A percentile compares a stretch with the other conserved stretches of the same genome.
phyloP scores from a whole-genome alignment of 2,329 filamentous ascomycete species.

The Fusarium goolgardi region DNA sequence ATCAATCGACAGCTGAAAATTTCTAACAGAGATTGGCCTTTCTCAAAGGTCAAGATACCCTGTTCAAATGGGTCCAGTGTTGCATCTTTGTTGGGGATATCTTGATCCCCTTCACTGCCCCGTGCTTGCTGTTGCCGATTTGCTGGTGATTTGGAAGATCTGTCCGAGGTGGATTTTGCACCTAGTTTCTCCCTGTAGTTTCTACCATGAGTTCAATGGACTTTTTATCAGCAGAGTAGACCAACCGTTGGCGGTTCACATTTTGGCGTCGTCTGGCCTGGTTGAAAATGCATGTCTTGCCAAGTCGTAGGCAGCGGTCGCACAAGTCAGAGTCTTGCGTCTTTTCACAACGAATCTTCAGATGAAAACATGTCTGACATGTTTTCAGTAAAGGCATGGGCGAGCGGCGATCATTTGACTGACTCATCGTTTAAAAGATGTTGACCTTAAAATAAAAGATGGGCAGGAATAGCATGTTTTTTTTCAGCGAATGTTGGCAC shows the following conservation, averaged over 20 bases:
- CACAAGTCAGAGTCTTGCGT: constrained; percentile 48
- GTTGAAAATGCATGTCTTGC: constrained; percentile 49
- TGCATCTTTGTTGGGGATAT: constrained; percentile 13
- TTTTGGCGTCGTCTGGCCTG: constrained; percentile 45
- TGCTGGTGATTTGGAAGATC: constrained; percentile 26
- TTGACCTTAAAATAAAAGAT: constrained; percentile 2
- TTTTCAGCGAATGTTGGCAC: background rate
- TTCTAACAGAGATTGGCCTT: constrained; percentile 30
- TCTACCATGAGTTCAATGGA: accelerated
- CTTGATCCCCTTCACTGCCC: accelerated
- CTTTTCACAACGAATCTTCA: constrained; percentile 50
- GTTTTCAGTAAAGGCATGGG: constrained; percentile 41
- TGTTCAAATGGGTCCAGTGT: constrained; percentile 42
- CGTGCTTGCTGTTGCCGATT: background rate
- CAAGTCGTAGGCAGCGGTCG: constrained; percentile 50
- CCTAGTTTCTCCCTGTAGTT: background rate
- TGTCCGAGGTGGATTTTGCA: background rate
- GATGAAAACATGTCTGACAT: constrained; percentile 49
- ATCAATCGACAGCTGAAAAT: constrained; percentile 41
- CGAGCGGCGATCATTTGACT: background rate
- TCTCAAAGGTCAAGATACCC: constrained; percentile 28
- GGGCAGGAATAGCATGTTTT: too few species aligned
- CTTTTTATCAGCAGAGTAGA: accelerated
- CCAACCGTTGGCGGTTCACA: constrained; percentile 26
- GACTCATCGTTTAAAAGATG: constrained; percentile 8